Evolutionary conservation across 495 filamentous ascomycete genomes (phyloP), one percentile per base, ranked within the genome.

Genomic region (Collariella sp.): DNA sequence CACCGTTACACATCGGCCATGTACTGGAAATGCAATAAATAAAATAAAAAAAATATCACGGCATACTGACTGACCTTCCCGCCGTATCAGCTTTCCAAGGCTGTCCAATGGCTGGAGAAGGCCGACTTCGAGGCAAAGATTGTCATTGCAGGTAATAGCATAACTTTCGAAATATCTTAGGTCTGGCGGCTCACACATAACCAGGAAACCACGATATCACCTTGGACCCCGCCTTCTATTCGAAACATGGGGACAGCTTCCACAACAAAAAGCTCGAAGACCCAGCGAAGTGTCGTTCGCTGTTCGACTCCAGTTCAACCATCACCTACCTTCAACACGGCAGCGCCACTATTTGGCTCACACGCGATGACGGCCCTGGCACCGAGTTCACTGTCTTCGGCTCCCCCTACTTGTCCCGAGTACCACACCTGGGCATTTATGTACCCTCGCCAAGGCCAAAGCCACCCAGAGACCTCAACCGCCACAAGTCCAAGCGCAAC

Each of bases 111-210:
- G 91, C 79, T 97, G 6, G 76, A 81, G 50, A 76, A 71, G 39
- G 79, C 88, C 0, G 84, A 88, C 6, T 91, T 96, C 59, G 78
- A 81, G 48, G 77, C 84, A 59, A 95, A 95, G 66, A 78, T 96
- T 56, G 83, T 91, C 41, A 84, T 96, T 56, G 83, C 87, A 52
- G 91, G 89, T 62, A 88, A 81, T 60, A 40, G 41, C 9, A 51
- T 18, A 75, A 73, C 29, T 51, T 36, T n/a, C 10, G 1, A 12
- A 20, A 23, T 9, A 5, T 5, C 7, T 6, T 19, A 7, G 5
- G n/a, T 15, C 5, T 13, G 3, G 10, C 10, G 9, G 22, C 43
- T 46, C 26, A 50, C 24, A 19, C 18, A 5, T 43, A 10, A 31
- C 35, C 55, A 88, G 85, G 87, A 22, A 93, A 91, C 62, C 88